Evolutionary conservation across 805 yeast genomes (phyloP), one percentile per base, ranked within the genome.

Genomic region (Ogataea kodamae): DNA sequence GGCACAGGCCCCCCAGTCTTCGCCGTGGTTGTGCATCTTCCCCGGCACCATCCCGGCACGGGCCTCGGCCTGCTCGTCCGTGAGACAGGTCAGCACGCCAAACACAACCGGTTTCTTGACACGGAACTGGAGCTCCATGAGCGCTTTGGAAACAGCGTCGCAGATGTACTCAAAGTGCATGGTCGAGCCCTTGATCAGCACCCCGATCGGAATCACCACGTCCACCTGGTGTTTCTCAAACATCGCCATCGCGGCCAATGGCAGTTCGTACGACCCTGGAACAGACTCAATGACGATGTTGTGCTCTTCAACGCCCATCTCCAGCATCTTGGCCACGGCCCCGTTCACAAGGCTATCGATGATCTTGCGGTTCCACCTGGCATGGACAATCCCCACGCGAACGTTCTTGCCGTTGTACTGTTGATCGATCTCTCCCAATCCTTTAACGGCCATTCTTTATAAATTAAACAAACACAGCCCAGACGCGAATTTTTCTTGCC

Each of bases 1-100:
- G 10, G 98, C 98, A 35, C 97, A 96, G 21, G 94, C 89, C 48
- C 95, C 98, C 98, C 98, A 90, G 61, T 92, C 98, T 54, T 75
- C 86, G 45, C 98, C 98, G 55, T 92, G 98, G 67, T 90, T 90
- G 62, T 92, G 97, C 78, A 79, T 74, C 48, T 78, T 78, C 38
- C 82, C 87, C 18, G 62, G 62, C 23, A 69, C 59, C 42, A 90
- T 65, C 16, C 97, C 98, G 9, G 97, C 95, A 63, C 98, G 80
- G 13, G 79, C 78, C 48, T 81, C 74, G 9, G 97, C 98, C 66
- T 92, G 98, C 52, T 83, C 89, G 48, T 88, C 96, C 18, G 96
- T 89, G 49, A 89, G 62, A 61, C 96, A 89, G 13, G 97, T 92
- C 52, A 92, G 73, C 18, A 92, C 77, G 44, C 98, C 98, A 55